Conservation (phyloP, 768 basidiomycete genomes). For the Auricularia sp. region DNA sequence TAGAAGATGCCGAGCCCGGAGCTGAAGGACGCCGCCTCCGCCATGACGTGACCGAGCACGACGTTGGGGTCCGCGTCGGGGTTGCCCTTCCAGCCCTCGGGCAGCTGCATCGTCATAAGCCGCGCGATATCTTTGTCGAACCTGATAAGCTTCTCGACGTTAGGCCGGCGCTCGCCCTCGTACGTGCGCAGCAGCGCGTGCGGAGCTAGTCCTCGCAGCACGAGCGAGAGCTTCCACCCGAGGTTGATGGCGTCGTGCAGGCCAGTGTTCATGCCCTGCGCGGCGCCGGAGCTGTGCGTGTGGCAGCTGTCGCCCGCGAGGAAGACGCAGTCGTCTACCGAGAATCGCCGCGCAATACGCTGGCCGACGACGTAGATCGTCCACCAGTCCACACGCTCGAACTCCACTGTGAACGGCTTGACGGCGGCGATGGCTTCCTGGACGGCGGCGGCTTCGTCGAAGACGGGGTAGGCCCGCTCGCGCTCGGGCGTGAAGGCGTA, state of each 20-base stretch:
- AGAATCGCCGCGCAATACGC: conserved; percentile 7
- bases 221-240: conserved; percentile 36
- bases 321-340: conserved; percentile 5
- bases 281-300: conserved; percentile 11
- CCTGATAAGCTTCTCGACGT: conserved; percentile 32
- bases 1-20: conserved; percentile 13
- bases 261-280: conserved; percentile 11
- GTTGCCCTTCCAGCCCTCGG: conserved; percentile 7
- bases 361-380: conserved; percentile 11
- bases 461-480: not conserved
- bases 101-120: conserved; percentile 1
- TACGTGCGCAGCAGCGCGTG: conserved; percentile 31
- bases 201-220: conserved; percentile 27
- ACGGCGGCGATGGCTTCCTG: conserved; percentile 7
- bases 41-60: conserved; percentile 9
- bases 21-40: conserved; percentile 11
- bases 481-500: not conserved
- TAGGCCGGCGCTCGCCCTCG: conserved; percentile 33
- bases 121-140: conserved; percentile 1
- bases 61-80: conserved; percentile 8
- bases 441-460: not conserved
- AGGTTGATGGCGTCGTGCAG: conserved; percentile 24
- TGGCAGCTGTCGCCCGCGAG: conserved; percentile 11
- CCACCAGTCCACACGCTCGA: conserved; percentile 11
- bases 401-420: conserved; percentile 16